Evolutionary conservation across 2,329 filamentous ascomycete species (phyloP), one percentile per base, ranked within the genome.

Genomic region (Aureobasidium sp.): DNA sequence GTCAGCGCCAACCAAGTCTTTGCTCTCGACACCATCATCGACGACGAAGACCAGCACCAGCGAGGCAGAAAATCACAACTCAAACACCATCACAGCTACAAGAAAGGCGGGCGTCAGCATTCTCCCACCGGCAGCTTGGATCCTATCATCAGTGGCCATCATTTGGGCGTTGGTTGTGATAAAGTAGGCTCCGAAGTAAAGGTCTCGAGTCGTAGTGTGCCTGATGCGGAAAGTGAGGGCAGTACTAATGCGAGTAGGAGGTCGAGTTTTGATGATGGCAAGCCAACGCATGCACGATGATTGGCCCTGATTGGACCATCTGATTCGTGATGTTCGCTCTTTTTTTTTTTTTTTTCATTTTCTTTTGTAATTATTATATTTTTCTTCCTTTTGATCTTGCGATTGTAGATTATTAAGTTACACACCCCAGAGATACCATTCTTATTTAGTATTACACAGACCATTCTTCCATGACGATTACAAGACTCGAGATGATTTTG

Each of bases 91-190:
- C 16, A 25, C 14, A 37, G 5, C 41, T 59, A 59, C 16, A 50
- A 49, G 21, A 59, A 59, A 7, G 30, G 32, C 25, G 21, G 21
- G 21, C 21, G n/a, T 36, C 58, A 10, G 64, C 54, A 59, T 34
- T 59, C 53, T 27, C 59, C 64, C 27, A 63, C 58, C 1, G 61
- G 63, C 8, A 66, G 64, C 30, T 45, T 65, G 13, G 66, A 66
- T 42, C 65, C 66, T 11, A 67, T 67, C 30, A 59, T 62, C 32
- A 55, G 8, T 25, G 45, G 30, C 9, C 21, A 32, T 16, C 44
- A 50, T 42, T 11, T 49, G 10, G 45, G 57, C 10, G 57, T 49
- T 2, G 45, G 36, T 4, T 9, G 25, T 5, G 45, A 59, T 5
- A 59, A 59, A 14, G 25, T 59, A 2, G 45, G 45, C 1, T 42